Evolutionary conservation across 1,139 yeast genomes (phyloP), one percentile per base, ranked within the genome.

Genomic region (Suhomyces taliae): DNA sequence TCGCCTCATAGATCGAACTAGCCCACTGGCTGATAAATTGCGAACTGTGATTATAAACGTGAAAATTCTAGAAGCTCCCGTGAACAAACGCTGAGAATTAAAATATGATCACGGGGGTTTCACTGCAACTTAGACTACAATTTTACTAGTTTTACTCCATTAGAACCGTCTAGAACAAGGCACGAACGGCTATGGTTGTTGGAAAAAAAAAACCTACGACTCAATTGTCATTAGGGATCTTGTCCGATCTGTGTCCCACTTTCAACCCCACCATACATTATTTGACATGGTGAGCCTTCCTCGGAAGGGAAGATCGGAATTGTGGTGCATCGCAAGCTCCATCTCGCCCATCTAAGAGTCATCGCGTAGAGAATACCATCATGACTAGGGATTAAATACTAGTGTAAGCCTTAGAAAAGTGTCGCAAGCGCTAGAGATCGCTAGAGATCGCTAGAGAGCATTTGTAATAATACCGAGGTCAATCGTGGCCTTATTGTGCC

Each of bases 31-130:
- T 43, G 49, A 46, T 41, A 46, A 46, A 40, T 43, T 37, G 46
- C 44, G 45, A 33, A n/a, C 34, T 36, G 46, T 45, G 49, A 43
- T 51, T 51, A 51, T 44, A 48, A 51, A 51, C 50, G n/a, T 6
- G 27, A 36, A 38, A 45, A 41, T 41, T 50, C 53, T 50, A 50
- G 53, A 50, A 40, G 46, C 46, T 36, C 45, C 43, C 43, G 41
- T 38, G 33, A 24, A 8, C 19, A 11, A 8, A 11, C 2, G 8
- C 9, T 19, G 24, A 19, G 24, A 4, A 19, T 6, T 19, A 6
- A 19, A 19, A 19, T 19, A 19, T 19, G 24, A 19, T 19, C 24
- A 19, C 24, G 24, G 24, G 6, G 24, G 24, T 6, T 19, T 6
- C 24, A 19, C 24, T 19, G 24, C 24, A 19, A 14, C 15, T 2